These are phyloP conservation scores for Hemileccinum rubropunctum DNA, from an alignment of 768 basidiomycete genomes.

Conservation along the genomic window DNA sequence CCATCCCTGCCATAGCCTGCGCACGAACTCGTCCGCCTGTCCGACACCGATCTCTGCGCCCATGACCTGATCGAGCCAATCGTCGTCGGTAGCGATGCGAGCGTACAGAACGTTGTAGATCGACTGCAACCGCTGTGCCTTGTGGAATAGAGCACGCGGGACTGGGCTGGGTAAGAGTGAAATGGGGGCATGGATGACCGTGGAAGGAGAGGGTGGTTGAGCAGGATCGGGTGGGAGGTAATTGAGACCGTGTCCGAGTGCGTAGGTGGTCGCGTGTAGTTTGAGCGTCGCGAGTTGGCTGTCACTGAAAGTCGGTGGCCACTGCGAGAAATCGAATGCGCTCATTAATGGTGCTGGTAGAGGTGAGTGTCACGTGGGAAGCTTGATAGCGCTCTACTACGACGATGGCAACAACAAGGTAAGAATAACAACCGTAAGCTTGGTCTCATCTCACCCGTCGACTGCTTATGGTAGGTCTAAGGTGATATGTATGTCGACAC, in stretches of 20 bases:
- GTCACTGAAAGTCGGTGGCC: slow-evolving; percentile 73
- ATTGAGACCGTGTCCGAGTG: slow-evolving; percentile 80
- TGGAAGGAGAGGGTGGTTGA: slow-evolving; percentile 52
- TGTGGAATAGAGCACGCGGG: slow-evolving; percentile 66
- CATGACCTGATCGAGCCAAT: slow-evolving; percentile 83
- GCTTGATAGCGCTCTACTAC: too few species aligned
- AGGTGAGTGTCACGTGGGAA: slow-evolving; percentile 24
- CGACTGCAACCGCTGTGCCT: slow-evolving; percentile 65
- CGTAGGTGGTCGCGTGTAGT: slow-evolving; percentile 80
- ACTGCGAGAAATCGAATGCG: slow-evolving; percentile 54
- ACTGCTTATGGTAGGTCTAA: too few species aligned
- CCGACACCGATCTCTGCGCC: slow-evolving; percentile 84
- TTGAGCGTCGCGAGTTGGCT: too few species aligned
- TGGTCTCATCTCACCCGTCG: too few species aligned
- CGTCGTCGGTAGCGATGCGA: slow-evolving; percentile 71
- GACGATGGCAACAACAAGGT: slow-evolving; percentile 22
- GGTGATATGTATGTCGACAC: too few species aligned
- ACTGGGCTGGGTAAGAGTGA: slow-evolving; percentile 87
- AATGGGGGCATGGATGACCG: slow-evolving; percentile 89
- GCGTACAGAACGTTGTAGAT: slow-evolving; percentile 86
- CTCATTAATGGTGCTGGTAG: too few species aligned
- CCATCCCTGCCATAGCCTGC: slow-evolving; percentile 86
- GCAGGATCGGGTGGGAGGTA: slow-evolving; percentile 60
- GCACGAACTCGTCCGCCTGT: slow-evolving; percentile 83
- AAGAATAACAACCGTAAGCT: too few species aligned